Base-by-base conservation (phyloP, 768 basidiomycete species). In the Lyophyllum decastes region DNA sequence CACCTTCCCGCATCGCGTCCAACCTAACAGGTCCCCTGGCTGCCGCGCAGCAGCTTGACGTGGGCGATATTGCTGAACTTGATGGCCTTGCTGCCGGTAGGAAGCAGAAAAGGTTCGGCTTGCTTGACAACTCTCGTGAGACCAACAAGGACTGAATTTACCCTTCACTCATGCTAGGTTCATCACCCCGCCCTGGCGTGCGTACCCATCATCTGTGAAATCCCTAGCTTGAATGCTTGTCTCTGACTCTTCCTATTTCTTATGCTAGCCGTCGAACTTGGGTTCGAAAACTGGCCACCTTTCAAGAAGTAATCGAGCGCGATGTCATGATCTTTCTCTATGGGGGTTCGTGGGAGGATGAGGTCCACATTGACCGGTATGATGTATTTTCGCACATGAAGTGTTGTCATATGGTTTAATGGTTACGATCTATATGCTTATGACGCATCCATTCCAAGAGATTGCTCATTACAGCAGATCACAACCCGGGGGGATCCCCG, bases 181-280 rank as follows among this genome's bases (percentile, higher is more conserved):
- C 62, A 76, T 88, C 67, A 85, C 76, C 65, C 88, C 87, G 26
- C 80, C 82, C 16, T 90, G 88, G 88, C 87, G 87, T 87, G 70
- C 64, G 84, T 81, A 52, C n/a, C n/a, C 49, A 38, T 43, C 49
- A 48, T 57, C 40, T 26, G 25, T 54, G 27, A 34, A 47, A 45
- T 25, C 6, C n/a, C 44, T 43, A 24, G 2, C 26, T 17, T 54
- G 26, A 44, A n/a, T 43, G 25, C 21, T 30, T 10, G 2, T 22
- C 40, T 26, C 43, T 61, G 33, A 57, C 22, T 21, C 48, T 56
- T 60, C 40, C 40, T 57, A n/a, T 52, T 41, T 19, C 40, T 16
- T 48, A 52, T 49, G 12, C 5, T 60, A 86, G 85, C 84, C 49
- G 74, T 88, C 53, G 84, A 87, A 47, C 82, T 89, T 47, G 87